These are phyloP conservation scores for Saccharomyces pastorianus DNA, from an alignment of 1,139 yeast species.

Conservation along the genomic window DNA sequence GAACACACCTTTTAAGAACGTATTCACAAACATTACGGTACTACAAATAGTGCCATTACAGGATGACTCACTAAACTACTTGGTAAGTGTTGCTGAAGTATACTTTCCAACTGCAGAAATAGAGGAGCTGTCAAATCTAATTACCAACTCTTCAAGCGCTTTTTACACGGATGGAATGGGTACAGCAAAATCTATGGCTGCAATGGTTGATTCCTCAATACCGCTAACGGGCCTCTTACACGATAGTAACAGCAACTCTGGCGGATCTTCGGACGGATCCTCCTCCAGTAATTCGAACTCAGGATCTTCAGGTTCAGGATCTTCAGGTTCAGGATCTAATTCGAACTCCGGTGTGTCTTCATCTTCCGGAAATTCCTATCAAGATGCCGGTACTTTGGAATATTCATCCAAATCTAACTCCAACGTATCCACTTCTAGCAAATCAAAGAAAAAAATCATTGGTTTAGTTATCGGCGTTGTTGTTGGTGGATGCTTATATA, in stretches of 20 bases:
- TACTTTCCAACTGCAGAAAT: slow-evolving; percentile 54
- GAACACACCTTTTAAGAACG: slow-evolving; percentile 41
- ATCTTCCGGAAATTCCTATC: slow-evolving; percentile 7
- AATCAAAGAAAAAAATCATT: slow-evolving; percentile 36
- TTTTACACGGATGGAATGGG: slow-evolving; percentile 45
- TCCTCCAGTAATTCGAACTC: slow-evolving; percentile 6
- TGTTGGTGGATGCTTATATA: slow-evolving; percentile 52
- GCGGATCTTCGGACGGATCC: slow-evolving; percentile 18
- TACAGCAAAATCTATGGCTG: slow-evolving; percentile 43
- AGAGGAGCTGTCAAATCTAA: slow-evolving; percentile 37
- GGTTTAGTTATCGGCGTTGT: slow-evolving; percentile 64
- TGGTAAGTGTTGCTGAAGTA: slow-evolving; percentile 70
- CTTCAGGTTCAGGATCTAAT: slow-evolving; percentile 1
- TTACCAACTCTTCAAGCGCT: slow-evolving; percentile 40
- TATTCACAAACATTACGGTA: slow-evolving; percentile 41
- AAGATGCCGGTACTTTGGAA: slow-evolving; percentile 41
- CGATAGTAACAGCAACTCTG: slow-evolving; percentile 14
- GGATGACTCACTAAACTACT: slow-evolving; percentile 41
- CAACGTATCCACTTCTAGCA: slow-evolving; percentile 23
- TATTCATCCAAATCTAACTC: slow-evolving; percentile 18
- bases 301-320: slow-evolving; percentile 2
- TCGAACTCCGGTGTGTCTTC: slow-evolving; percentile 4
- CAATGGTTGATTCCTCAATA: slow-evolving; percentile 54
- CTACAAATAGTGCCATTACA: slow-evolving; percentile 58
- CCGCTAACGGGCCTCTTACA: slow-evolving; percentile 48